Percentiles rank a stretch among this genome's conserved stretches.
Conservation (phyloP, 129 eudicot species). For the Tagetes patula region DNA sequence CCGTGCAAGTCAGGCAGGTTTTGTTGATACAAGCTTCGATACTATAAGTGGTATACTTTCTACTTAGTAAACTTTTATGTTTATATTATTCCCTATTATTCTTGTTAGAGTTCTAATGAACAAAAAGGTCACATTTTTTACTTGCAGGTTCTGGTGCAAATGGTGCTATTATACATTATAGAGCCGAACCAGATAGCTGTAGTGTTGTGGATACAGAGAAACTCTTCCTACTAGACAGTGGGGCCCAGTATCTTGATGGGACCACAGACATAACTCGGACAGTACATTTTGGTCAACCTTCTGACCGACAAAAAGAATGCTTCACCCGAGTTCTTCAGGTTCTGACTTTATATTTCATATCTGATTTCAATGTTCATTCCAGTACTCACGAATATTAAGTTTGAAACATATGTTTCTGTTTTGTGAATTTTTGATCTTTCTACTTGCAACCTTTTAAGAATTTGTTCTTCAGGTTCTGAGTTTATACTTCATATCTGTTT, state of each 20-base stretch:
- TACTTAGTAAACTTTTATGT: conserved; percentile 7
- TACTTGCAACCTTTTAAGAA: background rate
- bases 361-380: background rate
- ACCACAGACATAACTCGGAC: conserved; percentile 95
- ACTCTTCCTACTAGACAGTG: conserved; percentile 85
- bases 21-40: conserved; percentile 89
- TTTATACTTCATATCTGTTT: background rate
- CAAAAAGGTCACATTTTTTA: conserved; percentile 7
- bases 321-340: conserved; percentile 97
- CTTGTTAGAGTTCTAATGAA: conserved; percentile 7
- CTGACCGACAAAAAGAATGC: conserved; percentile 84
- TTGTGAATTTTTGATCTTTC: background rate
- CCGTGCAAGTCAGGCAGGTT: conserved; percentile 84
- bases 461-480: too few species aligned
- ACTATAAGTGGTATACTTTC: conserved; percentile 78
- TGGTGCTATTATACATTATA: conserved; percentile 98
- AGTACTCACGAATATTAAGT: background rate
- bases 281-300: conserved; percentile 92
- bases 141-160: conserved; percentile 88
- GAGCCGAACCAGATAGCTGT: conserved; percentile 80
- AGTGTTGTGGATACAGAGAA: conserved; percentile 69
- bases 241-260: conserved; percentile 96
- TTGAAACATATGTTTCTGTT: background rate
- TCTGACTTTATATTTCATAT: conserved; percentile 2
- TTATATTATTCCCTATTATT: background rate